phyloP scores from a whole-genome alignment of 2,329 filamentous ascomycete genomes.

The Rhinocladiella similis region DNA sequence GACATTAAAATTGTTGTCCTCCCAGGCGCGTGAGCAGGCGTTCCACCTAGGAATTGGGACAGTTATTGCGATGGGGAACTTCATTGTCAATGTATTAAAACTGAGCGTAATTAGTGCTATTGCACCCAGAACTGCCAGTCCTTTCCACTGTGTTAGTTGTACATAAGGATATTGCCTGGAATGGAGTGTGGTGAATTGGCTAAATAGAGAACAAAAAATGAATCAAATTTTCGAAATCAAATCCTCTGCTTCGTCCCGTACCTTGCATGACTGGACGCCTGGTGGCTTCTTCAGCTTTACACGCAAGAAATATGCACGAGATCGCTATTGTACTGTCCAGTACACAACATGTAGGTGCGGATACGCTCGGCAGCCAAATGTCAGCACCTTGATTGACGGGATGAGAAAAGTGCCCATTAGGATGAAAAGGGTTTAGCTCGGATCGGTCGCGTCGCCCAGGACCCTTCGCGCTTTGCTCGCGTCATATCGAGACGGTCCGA shows the following conservation, averaged over 20 bases:
- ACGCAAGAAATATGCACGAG: neutral
- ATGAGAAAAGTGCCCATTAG: neutral
- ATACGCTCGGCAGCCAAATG: neutral
- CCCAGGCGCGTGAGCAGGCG: constrained; percentile 1
- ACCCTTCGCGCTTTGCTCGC: neutral
- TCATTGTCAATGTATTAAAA: constrained; percentile 3
- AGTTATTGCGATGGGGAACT: neutral
- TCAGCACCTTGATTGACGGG: neutral
- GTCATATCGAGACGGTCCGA: neutral
- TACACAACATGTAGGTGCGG: neutral
- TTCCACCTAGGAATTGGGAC: neutral
- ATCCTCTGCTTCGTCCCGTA: neutral
- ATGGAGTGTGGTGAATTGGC: constrained; percentile 14
- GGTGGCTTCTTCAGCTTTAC: neutral
- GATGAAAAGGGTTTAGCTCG: neutral
- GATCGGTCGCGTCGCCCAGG: neutral
- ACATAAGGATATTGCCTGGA: constrained; percentile 9
- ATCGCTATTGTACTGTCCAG: neutral
- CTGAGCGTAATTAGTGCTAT: constrained; percentile 18
- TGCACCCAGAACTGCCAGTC: constrained; percentile 6
- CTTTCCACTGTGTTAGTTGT: constrained; percentile 18
- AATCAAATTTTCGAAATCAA: neutral
- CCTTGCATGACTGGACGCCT: neutral
- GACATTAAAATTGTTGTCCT: neutral
- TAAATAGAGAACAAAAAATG: constrained; percentile 18